Evolutionary conservation across 208 protist genomes (phyloP).

Genomic region (Crithidia thermophila): DNA sequence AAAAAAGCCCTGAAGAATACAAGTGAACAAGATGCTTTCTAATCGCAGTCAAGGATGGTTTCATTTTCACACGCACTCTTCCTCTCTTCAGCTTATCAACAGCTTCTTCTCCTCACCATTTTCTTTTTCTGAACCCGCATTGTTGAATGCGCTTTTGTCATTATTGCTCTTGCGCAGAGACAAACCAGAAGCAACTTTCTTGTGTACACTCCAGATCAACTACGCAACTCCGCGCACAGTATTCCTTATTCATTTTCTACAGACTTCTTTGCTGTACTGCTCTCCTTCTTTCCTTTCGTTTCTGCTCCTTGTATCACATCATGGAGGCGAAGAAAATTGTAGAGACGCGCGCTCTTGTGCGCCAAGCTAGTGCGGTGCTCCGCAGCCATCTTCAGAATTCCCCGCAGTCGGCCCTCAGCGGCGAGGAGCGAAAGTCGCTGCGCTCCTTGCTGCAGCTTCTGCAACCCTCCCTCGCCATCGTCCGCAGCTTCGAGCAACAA

Average conservation of each 20-base stretch:
- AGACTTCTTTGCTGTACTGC: neutral
- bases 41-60: no score
- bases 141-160: neutral
- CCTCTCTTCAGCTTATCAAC: neutral
- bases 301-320: neutral
- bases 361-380: constrained; percentile 24
- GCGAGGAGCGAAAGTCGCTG: constrained; percentile 4
- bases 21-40: no score
- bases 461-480: constrained; percentile 40
- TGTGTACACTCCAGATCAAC: no score
- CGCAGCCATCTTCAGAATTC: constrained; percentile 5
- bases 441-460: constrained; percentile 25
- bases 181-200: no score
- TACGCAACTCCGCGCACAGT: no score
- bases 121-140: neutral
- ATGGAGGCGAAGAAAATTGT: constrained; percentile 38
- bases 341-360: constrained; percentile 23
- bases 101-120: neutral
- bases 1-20: no score
- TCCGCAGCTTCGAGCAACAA: constrained; percentile 35
- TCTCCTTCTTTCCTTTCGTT: neutral
- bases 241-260: neutral
- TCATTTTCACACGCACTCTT: no score
- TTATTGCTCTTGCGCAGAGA: no score
- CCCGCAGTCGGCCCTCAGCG: neutral